phyloP scores from a whole-genome alignment of 2,329 filamentous ascomycete genomes.

The Aspergillus glaucus region DNA sequence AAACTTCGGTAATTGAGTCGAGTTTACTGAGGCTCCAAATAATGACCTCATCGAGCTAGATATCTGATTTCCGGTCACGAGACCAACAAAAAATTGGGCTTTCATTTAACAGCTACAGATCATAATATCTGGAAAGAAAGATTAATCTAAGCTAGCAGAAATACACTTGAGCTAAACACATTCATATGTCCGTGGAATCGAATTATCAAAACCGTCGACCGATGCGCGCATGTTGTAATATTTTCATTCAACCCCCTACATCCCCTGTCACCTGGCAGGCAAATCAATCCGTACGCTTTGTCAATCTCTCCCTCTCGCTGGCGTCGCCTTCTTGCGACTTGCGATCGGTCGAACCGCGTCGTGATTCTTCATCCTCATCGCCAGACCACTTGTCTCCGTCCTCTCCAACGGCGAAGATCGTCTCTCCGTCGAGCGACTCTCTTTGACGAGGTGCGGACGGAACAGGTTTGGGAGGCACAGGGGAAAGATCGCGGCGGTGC shows the following conservation, averaged over 20 bases:
- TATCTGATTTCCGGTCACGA: background rate
- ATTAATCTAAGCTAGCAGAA: background rate
- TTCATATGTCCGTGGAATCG: background rate
- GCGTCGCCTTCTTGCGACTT: too few species aligned
- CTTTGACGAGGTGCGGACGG: conserved; percentile 47
- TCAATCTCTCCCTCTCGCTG: conserved; percentile 47
- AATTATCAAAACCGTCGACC: background rate
- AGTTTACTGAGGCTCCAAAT: background rate
- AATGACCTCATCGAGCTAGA: background rate
- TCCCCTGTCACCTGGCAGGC: too few species aligned
- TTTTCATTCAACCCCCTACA: too few species aligned
- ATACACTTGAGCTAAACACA: background rate
- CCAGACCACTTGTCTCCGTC: conserved; percentile 83
- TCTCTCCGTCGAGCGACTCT: conserved; percentile 75
- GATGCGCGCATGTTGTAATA: conserved; percentile 27
- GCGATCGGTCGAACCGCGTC: conserved; percentile 33
- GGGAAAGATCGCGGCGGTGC: conserved; percentile 31
- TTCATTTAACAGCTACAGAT: background rate
- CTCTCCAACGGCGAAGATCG: conserved; percentile 86
- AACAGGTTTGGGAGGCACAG: conserved; percentile 45
- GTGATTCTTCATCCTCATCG: conserved; percentile 50
- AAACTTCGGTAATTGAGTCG: background rate
- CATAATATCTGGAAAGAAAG: background rate
- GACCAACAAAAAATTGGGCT: background rate
- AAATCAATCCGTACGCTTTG: conserved; percentile 13